Conservation (phyloP, 1,284 basidiomycete species). For the Puccinia polysora region DNA sequence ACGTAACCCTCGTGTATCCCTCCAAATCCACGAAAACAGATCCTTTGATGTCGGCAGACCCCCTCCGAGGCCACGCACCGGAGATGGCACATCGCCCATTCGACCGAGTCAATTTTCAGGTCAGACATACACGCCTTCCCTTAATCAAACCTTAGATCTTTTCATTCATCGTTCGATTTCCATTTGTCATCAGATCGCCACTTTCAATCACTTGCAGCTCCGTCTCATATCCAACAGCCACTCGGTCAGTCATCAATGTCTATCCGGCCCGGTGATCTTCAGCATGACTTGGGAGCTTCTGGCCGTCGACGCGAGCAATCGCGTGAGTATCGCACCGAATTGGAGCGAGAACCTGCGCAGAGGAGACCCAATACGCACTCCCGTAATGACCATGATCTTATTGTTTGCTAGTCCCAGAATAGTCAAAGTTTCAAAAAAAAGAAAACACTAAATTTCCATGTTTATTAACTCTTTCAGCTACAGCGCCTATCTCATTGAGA, state of each 20-base stretch:
- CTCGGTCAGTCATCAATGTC: slow-evolving; percentile 11
- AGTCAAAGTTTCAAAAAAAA: neutral
- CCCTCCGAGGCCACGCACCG: slow-evolving; percentile 24
- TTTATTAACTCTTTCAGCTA: neutral
- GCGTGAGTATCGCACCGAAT: slow-evolving; percentile 29
- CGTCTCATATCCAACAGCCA: slow-evolving; percentile 28
- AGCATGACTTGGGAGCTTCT: slow-evolving; percentile 14
- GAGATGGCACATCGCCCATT: slow-evolving; percentile 17
- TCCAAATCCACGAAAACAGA: slow-evolving; percentile 22
- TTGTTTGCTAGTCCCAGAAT: neutral
- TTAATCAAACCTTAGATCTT: too few species aligned
- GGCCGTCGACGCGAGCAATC: slow-evolving; percentile 21
- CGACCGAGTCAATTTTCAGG: slow-evolving; percentile 17
- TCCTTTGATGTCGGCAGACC: slow-evolving; percentile 25
- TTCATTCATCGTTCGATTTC: neutral
- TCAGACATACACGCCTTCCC: too few species aligned
- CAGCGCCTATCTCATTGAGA: neutral
- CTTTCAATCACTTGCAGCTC: slow-evolving; percentile 25
- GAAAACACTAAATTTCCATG: neutral
- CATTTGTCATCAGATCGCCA: too few species aligned
- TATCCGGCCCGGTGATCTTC: slow-evolving; percentile 34
- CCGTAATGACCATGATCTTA: slow-evolving; percentile 16
- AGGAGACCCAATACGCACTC: slow-evolving; percentile 31
- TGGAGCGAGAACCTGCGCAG: slow-evolving; percentile 15
- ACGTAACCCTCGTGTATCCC: slow-evolving; percentile 8